Base-by-base conservation (phyloP, 2,329 filamentous ascomycete genomes). In the Daldinia sp. region DNA sequence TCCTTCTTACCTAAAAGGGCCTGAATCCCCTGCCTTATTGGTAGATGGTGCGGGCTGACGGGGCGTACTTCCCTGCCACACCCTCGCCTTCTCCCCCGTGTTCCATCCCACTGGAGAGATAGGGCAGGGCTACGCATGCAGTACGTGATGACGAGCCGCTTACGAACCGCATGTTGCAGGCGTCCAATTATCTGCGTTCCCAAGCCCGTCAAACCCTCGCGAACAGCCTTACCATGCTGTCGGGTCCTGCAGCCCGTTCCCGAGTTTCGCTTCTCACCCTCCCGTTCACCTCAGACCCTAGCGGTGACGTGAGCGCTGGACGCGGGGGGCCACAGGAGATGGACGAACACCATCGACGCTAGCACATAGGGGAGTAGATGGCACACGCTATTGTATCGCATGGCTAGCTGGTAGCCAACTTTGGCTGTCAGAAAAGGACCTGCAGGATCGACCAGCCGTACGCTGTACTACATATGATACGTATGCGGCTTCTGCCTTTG, bases 1-100 rank as follows among this genome's bases (percentile, higher is more conserved):
- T 66, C 69, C 63, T 69, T 71, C 66, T 71, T 71, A 63, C 69
- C 69, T 57, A 69, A 69, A 69, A 60, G 60, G 67, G 69, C 51
- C 35, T 35, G 30, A 54, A 39, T 60, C 59, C 63, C 42, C 46
- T 63, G 26, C 57, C 63, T 60, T 26, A 71, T 71, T 71, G 69
- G 66, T 54, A 69, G 63, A 48, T 30, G 41, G 37, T 26, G 50
- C 69, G 66, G 69, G 60, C 69, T 66, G 57, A 69, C 69, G 69
- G 66, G 39, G 63, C 63, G 59, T 50, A n/a, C 30, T 60, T 63
- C 63, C 60, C 50, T 57, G 35, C 35, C 13, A 37, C 51, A 35
- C 44, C 57, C 44, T 42, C 37, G 37, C 30, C 15, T 10, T 18
- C 57, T 20, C 54, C 53, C 56, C 60, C 33, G 51, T 56, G 54